These are phyloP conservation scores for Suillus weaverae DNA, from an alignment of 768 basidiomycete species.

Conservation along the genomic window DNA sequence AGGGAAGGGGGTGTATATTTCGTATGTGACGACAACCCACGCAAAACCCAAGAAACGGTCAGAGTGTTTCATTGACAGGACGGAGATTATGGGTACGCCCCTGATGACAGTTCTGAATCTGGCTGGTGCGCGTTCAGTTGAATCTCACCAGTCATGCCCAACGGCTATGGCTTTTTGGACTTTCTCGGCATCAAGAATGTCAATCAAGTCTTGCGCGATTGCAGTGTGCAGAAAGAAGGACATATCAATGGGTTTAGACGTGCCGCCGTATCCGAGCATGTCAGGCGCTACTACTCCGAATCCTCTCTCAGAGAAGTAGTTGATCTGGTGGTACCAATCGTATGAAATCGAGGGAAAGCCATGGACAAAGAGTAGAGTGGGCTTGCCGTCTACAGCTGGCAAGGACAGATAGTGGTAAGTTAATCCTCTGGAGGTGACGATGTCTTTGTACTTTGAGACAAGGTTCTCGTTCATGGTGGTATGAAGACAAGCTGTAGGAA, in stretches of 20 bases:
- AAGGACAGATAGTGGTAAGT: constrained; percentile 38
- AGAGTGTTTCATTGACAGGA: constrained; percentile 38
- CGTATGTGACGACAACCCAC: constrained; percentile 38
- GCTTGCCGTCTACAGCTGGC: constrained; percentile 25
- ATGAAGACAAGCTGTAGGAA: not conserved
- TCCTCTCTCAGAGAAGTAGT: constrained; percentile 39
- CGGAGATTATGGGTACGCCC: constrained; percentile 36
- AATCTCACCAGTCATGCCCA: constrained; percentile 41
- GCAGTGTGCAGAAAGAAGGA: constrained; percentile 27
- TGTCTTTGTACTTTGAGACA: constrained; percentile 32
- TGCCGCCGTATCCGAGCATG: constrained; percentile 47
- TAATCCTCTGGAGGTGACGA: constrained; percentile 32
- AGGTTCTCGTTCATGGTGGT: constrained; percentile 25
- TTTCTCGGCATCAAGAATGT: constrained; percentile 39
- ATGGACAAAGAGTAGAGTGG: constrained; percentile 44
- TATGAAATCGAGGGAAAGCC: constrained; percentile 45
- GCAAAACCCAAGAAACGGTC: constrained; percentile 42
- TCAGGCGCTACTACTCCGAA: constrained; percentile 48
- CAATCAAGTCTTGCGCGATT: constrained; percentile 35
- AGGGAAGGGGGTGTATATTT: constrained; percentile 25
- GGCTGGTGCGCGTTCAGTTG: not conserved
- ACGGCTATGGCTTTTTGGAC: constrained; percentile 34
- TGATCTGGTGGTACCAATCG: constrained; percentile 44
- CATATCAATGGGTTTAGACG: constrained; percentile 40
- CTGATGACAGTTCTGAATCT: constrained; percentile 20